phyloP scores from a whole-genome alignment of 2,329 filamentous ascomycete genomes.

The Claviceps cyperi region DNA sequence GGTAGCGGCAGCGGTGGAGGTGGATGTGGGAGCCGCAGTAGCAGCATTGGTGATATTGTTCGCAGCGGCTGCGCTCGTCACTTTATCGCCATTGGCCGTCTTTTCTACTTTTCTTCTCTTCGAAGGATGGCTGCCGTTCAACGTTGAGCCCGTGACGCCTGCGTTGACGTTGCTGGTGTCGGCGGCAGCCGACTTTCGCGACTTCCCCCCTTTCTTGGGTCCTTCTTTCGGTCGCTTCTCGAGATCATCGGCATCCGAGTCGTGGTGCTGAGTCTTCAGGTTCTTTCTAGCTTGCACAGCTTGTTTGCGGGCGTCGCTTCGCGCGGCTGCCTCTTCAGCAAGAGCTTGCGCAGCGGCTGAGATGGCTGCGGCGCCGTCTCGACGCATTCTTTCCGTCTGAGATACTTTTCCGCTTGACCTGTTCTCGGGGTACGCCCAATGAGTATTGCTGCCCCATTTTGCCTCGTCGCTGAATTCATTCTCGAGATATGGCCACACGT shows the following conservation, averaged over 20 bases:
- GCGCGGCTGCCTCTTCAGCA: constrained; percentile 69
- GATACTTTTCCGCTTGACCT: constrained; percentile 48
- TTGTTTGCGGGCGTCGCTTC: constrained; percentile 75
- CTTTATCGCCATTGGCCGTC: constrained; percentile 30
- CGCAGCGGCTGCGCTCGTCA: constrained; percentile 14
- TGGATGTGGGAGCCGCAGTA: neutral
- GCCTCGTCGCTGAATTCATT: constrained; percentile 88
- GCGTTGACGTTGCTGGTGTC: constrained; percentile 42
- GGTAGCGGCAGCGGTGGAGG: neutral
- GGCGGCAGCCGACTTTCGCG: constrained; percentile 40
- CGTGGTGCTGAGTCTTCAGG: constrained; percentile 51
- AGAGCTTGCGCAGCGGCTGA: constrained; percentile 64
- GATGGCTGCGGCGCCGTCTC: constrained; percentile 65
- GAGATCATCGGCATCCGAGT: constrained; percentile 68
- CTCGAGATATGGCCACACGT: constrained; percentile 75
- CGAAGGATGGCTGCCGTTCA: constrained; percentile 40
- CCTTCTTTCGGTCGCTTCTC: constrained; percentile 34
- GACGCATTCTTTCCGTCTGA: constrained; percentile 57
- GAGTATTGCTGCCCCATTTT: constrained; percentile 75
- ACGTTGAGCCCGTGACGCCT: constrained; percentile 45
- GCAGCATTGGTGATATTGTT: neutral
- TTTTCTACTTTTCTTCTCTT: constrained; percentile 80
- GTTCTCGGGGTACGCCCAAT: constrained; percentile 92
- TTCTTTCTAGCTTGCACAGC: constrained; percentile 64
- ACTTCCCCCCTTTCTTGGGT: constrained; percentile 52